Conservation (phyloP, 1,139 yeast genomes). For the Saccharomyces hybrid region DNA sequence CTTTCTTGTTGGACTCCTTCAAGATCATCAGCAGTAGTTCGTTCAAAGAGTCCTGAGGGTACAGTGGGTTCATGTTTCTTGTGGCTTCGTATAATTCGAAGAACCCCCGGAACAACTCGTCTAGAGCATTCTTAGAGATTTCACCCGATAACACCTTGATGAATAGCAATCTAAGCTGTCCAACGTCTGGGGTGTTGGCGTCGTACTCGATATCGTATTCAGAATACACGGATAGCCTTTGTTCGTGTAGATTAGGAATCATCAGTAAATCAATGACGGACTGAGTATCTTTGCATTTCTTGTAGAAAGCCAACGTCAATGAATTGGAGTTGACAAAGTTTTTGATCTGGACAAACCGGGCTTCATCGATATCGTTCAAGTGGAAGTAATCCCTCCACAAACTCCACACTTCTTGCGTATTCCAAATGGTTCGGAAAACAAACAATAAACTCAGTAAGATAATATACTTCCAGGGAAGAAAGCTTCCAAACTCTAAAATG, state of each 20-base stretch:
- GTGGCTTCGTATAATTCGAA: not conserved
- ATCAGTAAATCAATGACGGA: slow-evolving; percentile 4
- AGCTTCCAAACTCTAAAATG: slow-evolving; percentile 15
- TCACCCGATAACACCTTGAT: not conserved
- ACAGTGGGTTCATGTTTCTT: not conserved
- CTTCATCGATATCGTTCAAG: slow-evolving; percentile 13
- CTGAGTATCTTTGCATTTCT: slow-evolving; percentile 3
- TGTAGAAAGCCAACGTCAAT: slow-evolving; percentile 4
- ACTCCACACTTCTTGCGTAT: slow-evolving; percentile 21
- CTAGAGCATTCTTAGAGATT: slow-evolving; percentile 2
- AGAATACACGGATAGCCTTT: slow-evolving; percentile 1
- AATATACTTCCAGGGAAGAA: slow-evolving; percentile 17
- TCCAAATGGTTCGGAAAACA: slow-evolving; percentile 17
- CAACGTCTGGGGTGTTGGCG: slow-evolving; percentile 1
- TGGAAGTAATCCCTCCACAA: slow-evolving; percentile 23
- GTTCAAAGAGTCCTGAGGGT: slow-evolving; percentile 4
- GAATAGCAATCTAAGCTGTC: slow-evolving; percentile 1
- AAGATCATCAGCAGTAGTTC: slow-evolving; percentile 3
- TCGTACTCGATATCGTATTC: not conserved
- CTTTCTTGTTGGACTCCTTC: slow-evolving; percentile 2
- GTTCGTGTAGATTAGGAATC: slow-evolving; percentile 1
- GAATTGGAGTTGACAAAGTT: slow-evolving; percentile 7
- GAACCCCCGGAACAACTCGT: slow-evolving; percentile 2
- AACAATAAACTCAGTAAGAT: slow-evolving; percentile 12
- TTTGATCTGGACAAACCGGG: slow-evolving; percentile 10